Evolutionary conservation across 352 stramenopile species (phyloP).

Genomic region (Globisporangium recalcitrans): DNA sequence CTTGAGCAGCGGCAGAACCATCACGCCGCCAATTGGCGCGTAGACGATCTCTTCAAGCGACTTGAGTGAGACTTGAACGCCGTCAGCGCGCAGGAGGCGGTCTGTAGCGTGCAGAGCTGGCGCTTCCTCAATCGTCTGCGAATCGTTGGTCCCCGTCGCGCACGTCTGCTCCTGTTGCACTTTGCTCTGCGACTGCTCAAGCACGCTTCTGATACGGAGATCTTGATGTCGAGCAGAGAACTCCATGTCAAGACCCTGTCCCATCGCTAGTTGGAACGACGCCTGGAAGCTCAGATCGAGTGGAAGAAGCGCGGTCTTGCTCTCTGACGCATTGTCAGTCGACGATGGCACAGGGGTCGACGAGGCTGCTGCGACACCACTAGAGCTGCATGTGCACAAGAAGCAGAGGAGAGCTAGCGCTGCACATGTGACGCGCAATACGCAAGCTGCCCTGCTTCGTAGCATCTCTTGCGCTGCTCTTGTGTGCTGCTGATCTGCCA

Average conservation of each 20-base stretch:
- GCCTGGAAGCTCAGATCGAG: slow-evolving; percentile 9
- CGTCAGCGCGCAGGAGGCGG: slow-evolving; percentile 44
- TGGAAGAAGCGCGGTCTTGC: neutral
- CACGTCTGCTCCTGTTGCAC: neutral
- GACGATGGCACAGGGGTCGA: neutral
- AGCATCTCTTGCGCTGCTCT: neutral
- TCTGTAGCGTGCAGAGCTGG: slow-evolving; percentile 28
- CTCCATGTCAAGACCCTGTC: slow-evolving; percentile 11
- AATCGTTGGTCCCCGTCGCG: neutral
- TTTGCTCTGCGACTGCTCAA: neutral
- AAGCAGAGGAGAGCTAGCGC: neutral
- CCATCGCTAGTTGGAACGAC: slow-evolving; percentile 6
- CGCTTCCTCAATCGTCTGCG: neutral
- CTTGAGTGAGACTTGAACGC: slow-evolving; percentile 33
- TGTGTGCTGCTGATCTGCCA: neutral
- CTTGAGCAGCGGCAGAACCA: slow-evolving; percentile 51
- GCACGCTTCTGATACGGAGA: slow-evolving; percentile 7
- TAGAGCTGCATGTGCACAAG: neutral
- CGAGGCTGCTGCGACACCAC: neutral
- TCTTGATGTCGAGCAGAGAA: neutral
- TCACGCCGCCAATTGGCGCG: slow-evolving; percentile 28
- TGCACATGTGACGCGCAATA: neutral
- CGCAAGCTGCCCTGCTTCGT: neutral
- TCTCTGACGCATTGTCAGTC: neutral
- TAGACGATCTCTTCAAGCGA: slow-evolving; percentile 44